phyloP scores from a whole-genome alignment of 192 early-diverging fungal genomes.

The Polychytrium aggregatum region DNA sequence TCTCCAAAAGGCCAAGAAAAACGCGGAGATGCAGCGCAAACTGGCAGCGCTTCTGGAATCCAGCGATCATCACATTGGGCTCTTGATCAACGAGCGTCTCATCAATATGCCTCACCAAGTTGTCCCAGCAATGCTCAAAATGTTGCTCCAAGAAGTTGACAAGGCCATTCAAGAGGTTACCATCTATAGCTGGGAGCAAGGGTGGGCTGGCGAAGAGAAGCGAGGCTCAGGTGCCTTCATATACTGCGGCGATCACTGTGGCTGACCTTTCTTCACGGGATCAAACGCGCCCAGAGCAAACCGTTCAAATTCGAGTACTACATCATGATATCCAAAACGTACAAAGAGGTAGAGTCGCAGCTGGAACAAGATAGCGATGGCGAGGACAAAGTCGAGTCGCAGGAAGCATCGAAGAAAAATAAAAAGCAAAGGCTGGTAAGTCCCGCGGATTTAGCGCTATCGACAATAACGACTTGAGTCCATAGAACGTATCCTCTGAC shows the following conservation, averaged over 20 bases:
- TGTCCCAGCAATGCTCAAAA: slow-evolving; percentile 78
- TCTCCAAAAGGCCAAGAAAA: slow-evolving; percentile 41
- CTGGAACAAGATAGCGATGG: slow-evolving; percentile 46
- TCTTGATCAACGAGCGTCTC: slow-evolving; percentile 78
- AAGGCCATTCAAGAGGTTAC: slow-evolving; percentile 58
- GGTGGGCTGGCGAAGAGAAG: too few species aligned
- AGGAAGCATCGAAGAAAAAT: slow-evolving; percentile 20
- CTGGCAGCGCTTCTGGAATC: background rate
- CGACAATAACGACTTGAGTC: background rate
- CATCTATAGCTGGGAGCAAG: too few species aligned
- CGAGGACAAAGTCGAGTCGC: slow-evolving; percentile 17
- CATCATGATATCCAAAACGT: slow-evolving; percentile 69
- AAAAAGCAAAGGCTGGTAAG: slow-evolving; percentile 14
- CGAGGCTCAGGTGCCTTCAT: too few species aligned
- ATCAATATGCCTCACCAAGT: slow-evolving; percentile 96
- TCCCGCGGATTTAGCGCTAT: background rate
- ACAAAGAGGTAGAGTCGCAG: slow-evolving; percentile 57
- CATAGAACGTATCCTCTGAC: background rate
- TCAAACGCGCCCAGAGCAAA: too few species aligned
- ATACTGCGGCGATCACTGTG: too few species aligned
- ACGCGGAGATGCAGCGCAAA: background rate
- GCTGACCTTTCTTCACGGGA: too few species aligned
- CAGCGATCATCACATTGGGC: slow-evolving; percentile 32
- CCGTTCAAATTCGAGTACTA: slow-evolving; percentile 77
- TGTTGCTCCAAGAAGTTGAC: slow-evolving; percentile 76